A percentile compares a stretch with the other conserved stretches of the same genome.
phyloP scores from a whole-genome alignment of 2,329 filamentous ascomycete genomes.

The Fusarium napiforme region DNA sequence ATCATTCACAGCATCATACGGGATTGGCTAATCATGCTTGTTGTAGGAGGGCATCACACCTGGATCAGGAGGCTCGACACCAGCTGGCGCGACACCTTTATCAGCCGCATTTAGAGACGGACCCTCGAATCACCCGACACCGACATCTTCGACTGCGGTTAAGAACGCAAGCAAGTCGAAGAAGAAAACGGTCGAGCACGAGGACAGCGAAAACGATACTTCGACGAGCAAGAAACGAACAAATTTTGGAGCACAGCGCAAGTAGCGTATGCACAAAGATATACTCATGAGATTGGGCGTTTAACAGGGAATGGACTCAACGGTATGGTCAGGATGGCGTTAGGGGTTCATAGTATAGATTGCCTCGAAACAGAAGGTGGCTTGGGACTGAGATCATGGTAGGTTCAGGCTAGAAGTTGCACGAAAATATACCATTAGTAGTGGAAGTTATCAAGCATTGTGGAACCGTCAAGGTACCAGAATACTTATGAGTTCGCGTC shows the following conservation, averaged over 20 bases:
- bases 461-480: not conserved
- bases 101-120: conserved; percentile 64
- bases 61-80: conserved; percentile 53
- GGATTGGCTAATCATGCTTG: not conserved
- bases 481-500: not conserved
- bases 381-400: not conserved
- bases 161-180: conserved; percentile 63
- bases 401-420: not conserved
- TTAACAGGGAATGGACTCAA: conserved; percentile 4
- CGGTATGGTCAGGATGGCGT: conserved; percentile 18
- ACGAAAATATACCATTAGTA: not conserved
- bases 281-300: conserved; percentile 3
- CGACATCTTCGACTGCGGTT: conserved; percentile 62
- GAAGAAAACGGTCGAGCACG: conserved; percentile 58
- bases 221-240: conserved; percentile 65
- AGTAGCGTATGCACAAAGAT: conserved; percentile 47
- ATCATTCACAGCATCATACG: not conserved
- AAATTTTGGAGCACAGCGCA: conserved; percentile 66
- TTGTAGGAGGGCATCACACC: conserved; percentile 42
- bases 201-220: conserved; percentile 70
- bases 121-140: conserved; percentile 65
- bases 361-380: not conserved
- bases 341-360: not conserved
- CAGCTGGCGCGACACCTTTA: conserved; percentile 56
- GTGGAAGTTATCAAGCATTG: not conserved